Evolutionary conservation across 805 yeast species (phyloP).

Genomic region (Suhomyces canberraensis): DNA sequence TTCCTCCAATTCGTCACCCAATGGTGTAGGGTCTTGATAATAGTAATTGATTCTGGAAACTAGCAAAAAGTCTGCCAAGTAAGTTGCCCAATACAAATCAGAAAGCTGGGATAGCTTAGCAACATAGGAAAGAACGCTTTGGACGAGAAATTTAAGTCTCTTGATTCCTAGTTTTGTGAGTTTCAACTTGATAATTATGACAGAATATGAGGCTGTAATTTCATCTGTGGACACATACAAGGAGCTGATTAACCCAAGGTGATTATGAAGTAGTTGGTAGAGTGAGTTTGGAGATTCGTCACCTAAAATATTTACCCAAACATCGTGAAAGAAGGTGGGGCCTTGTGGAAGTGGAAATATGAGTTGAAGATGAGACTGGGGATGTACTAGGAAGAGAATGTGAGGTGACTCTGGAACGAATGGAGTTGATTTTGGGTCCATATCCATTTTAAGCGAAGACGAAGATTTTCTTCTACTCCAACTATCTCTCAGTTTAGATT

Average conservation of each 20-base stretch:
- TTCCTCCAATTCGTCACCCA: slow-evolving; percentile 48
- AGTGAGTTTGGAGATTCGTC: slow-evolving; percentile 57
- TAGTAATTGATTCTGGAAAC: slow-evolving; percentile 43
- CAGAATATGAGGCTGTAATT: slow-evolving; percentile 30
- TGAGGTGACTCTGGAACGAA: no score
- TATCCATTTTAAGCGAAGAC: no score
- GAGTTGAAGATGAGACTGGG: no score
- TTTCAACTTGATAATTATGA: slow-evolving; percentile 48
- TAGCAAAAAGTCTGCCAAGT: slow-evolving; percentile 46
- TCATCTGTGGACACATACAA: slow-evolving; percentile 43
- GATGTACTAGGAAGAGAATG: no score
- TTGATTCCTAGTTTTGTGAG: slow-evolving; percentile 47
- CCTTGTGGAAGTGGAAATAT: neutral
- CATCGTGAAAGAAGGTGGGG: slow-evolving; percentile 25
- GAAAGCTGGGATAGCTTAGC: slow-evolving; percentile 7
- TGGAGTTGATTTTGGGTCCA: no score
- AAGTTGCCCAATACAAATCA: slow-evolving; percentile 29
- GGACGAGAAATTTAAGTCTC: slow-evolving; percentile 31
- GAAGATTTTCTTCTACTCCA: no score
- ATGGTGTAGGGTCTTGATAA: slow-evolving; percentile 31
- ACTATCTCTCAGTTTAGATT: no score
- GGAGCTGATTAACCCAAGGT: slow-evolving; percentile 29
- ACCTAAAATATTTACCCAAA: slow-evolving; percentile 62
- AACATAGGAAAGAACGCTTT: slow-evolving; percentile 30
- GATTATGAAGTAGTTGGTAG: slow-evolving; percentile 32